Percentiles rank a stretch among this genome's conserved stretches.
Evolutionary conservation across 148 eudicot species (phyloP).

Genomic region (Silene conica): DNA sequence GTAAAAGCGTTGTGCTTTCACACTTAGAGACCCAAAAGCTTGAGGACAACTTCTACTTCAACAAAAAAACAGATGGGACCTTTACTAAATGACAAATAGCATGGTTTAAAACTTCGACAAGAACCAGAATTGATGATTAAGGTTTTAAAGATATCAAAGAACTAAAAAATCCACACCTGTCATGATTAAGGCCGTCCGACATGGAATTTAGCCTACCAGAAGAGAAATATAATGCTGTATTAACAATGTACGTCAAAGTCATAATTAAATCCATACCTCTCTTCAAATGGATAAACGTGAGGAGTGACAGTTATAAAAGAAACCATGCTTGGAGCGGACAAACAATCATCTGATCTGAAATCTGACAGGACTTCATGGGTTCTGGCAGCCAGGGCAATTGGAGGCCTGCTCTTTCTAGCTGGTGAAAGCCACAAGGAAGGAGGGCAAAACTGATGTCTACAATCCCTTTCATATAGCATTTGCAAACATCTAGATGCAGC

Average conservation of each 20-base stretch:
- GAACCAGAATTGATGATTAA: not conserved
- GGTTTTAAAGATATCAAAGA: not conserved
- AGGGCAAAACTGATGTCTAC: conserved; percentile 88
- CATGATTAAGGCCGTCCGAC: not conserved
- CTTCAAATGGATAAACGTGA: conserved; percentile 90
- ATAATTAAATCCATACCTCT: conserved; percentile 47
- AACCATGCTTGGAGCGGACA: conserved; percentile 46
- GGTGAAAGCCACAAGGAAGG: conserved; percentile 91
- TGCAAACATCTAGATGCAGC: conserved; percentile 82
- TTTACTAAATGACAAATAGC: not conserved
- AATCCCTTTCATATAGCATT: conserved; percentile 91
- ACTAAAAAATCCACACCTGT: not conserved
- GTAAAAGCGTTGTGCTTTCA: not conserved
- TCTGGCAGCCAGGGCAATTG: conserved; percentile 89
- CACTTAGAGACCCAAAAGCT: not conserved
- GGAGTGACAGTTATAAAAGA: conserved; percentile 79
- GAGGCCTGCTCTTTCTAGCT: conserved; percentile 71
- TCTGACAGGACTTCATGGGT: conserved; percentile 71
- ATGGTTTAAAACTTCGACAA: not conserved
- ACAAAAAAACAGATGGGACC: not conserved
- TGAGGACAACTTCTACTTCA: not conserved
- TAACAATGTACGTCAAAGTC: conserved; percentile 12
- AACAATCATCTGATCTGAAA: conserved; percentile 46
- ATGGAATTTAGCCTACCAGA: not conserved
- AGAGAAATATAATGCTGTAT: not conserved